A percentile compares a stretch with the other conserved stretches of the same genome.
Evolutionary conservation across 768 basidiomycete species (phyloP).

Genomic region (Gloeostereum incarnatum): DNA sequence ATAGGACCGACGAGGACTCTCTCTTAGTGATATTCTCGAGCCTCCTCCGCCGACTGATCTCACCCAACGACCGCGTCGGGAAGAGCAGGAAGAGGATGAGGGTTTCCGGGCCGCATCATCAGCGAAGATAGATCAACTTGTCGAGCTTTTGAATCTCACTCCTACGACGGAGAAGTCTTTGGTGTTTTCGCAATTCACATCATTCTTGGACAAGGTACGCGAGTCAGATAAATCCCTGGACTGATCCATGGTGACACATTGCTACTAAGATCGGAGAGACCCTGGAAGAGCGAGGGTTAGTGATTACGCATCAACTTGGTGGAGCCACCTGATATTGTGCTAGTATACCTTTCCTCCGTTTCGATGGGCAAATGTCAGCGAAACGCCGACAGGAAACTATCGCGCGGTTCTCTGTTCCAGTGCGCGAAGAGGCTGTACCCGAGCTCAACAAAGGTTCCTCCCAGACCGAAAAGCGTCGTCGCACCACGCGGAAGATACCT

Average conservation of each 20-base stretch:
- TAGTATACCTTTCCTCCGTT: slow-evolving; percentile 71
- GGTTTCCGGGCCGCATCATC: slow-evolving; percentile 50
- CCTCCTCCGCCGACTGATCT: slow-evolving; percentile 58
- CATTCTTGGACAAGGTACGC: slow-evolving; percentile 68
- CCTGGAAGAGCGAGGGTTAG: slow-evolving; percentile 54
- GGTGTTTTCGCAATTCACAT: slow-evolving; percentile 87
- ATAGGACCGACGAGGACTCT: slow-evolving; percentile 64
- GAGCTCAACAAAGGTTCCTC: not conserved
- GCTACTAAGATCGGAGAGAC: slow-evolving; percentile 53
- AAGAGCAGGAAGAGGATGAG: slow-evolving; percentile 27
- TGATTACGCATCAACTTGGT: not conserved
- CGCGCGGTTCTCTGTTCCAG: slow-evolving; percentile 60
- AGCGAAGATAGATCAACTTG: slow-evolving; percentile 78
- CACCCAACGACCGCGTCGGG: slow-evolving; percentile 45
- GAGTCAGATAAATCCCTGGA: not conserved
- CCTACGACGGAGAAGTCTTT: slow-evolving; percentile 69
- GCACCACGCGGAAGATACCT: not conserved
- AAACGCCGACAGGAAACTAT: slow-evolving; percentile 72
- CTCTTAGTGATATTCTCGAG: slow-evolving; percentile 46
- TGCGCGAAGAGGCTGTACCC: slow-evolving; percentile 24
- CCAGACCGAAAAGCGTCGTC: not conserved
- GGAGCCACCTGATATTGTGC: slow-evolving; percentile 1
- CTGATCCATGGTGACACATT: not conserved
- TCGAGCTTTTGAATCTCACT: slow-evolving; percentile 62
- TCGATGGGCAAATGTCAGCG: slow-evolving; percentile 84